Evolutionary conservation across 176 grass and related monocot genomes (phyloP).

Genomic region (Musa troglodytarum): DNA sequence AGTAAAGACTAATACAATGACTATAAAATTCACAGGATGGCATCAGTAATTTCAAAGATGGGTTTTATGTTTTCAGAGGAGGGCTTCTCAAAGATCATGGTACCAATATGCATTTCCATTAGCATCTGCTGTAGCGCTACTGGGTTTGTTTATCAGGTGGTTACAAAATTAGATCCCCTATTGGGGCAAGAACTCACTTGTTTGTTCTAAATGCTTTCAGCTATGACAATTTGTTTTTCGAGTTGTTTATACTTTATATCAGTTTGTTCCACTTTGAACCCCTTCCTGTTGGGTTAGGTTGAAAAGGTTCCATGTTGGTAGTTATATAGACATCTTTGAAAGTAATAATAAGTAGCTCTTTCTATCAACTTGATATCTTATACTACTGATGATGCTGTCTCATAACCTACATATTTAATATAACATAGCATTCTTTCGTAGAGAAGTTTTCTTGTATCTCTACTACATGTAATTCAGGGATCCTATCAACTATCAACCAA

Average conservation of each 20-base stretch:
- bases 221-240: not conserved
- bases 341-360: too few species aligned
- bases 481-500: not conserved
- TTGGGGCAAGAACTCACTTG: not conserved
- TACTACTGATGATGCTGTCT: too few species aligned
- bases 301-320: too few species aligned
- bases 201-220: not conserved
- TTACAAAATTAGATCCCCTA: constrained; percentile 12
- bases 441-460: not conserved
- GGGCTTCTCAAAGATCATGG: constrained; percentile 72
- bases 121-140: constrained; percentile 78
- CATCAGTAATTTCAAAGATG: constrained; percentile 97
- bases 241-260: too few species aligned
- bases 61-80: constrained; percentile 89
- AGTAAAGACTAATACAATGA: not conserved
- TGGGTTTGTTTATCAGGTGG: constrained; percentile 96
- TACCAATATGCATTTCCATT: constrained; percentile 69
- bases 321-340: too few species aligned
- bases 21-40: constrained; percentile 49
- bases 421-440: not conserved
- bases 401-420: not conserved
- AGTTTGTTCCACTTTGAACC: too few species aligned
- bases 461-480: not conserved
- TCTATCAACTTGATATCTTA: too few species aligned
- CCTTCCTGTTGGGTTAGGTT: too few species aligned